These are phyloP conservation scores for Luffa acutangula DNA, from an alignment of 306 rosid species.

Conservation along the genomic window DNA sequence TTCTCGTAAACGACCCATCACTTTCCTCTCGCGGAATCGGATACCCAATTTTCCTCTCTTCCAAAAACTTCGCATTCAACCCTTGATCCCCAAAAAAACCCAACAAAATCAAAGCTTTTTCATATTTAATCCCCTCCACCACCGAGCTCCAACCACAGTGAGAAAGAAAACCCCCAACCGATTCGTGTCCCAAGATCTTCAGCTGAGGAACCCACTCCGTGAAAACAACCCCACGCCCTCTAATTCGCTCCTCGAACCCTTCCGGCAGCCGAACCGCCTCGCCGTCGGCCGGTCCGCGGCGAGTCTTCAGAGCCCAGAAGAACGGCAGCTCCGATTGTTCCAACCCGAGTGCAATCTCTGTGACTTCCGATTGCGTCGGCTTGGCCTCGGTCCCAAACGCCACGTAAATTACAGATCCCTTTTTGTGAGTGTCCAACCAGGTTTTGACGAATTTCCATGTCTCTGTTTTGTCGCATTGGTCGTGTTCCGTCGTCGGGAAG, in stretches of 20 bases:
- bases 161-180: conserved; percentile 39
- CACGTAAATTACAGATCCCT: conserved; percentile 35
- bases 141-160: conserved; percentile 49
- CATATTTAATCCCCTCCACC: conserved; percentile 16
- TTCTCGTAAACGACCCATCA: conserved; percentile 20
- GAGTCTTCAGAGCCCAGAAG: conserved; percentile 47
- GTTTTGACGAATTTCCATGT: not conserved
- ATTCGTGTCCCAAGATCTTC: conserved; percentile 37
- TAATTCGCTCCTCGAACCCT: conserved; percentile 37
- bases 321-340: conserved; percentile 40
- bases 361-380: conserved; percentile 12
- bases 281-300: not conserved
- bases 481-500: conserved; percentile 17
- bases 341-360: conserved; percentile 37
- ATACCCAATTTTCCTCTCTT: conserved; percentile 19
- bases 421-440: conserved; percentile 17
- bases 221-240: conserved; percentile 33
- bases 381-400: conserved; percentile 42
- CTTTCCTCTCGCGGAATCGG: conserved; percentile 20
- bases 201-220: conserved; percentile 45
- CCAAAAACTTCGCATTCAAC: conserved; percentile 13
- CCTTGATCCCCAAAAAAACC: conserved; percentile 17
- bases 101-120: conserved; percentile 8
- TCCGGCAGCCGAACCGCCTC: conserved; percentile 28
- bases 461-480: conserved; percentile 15